These are phyloP conservation scores for Veloboletus limbatus DNA, from an alignment of 1,284 basidiomycete genomes.

Conservation along the genomic window DNA sequence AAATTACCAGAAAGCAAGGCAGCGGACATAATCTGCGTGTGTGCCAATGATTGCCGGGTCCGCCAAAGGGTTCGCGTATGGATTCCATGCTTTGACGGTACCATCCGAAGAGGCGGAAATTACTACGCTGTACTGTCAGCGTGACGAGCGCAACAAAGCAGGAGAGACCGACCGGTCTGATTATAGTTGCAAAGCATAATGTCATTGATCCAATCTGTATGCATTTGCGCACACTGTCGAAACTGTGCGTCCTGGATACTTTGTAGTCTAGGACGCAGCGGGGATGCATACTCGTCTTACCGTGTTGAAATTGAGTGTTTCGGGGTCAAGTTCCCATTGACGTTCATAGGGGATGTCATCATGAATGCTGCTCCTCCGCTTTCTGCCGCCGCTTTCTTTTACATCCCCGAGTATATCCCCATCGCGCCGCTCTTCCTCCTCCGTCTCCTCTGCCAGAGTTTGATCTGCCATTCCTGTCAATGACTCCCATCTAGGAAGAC, in stretches of 20 bases:
- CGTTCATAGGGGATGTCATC: conserved; percentile 61
- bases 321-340: conserved; percentile 74
- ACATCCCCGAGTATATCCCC: conserved; percentile 79
- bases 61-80: conserved; percentile 57
- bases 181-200: conserved; percentile 90
- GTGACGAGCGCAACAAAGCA: not conserved
- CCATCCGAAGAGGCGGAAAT: conserved; percentile 96
- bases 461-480: conserved; percentile 82
- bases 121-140: conserved; percentile 43
- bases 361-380: conserved; percentile 35
- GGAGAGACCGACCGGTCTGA: conserved; percentile 65
- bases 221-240: conserved; percentile 81
- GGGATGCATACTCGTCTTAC: conserved; percentile 39
- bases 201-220: conserved; percentile 97
- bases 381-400: conserved; percentile 37
- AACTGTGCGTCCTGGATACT: conserved; percentile 54
- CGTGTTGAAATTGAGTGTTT: conserved; percentile 42
- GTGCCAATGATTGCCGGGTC: conserved; percentile 78
- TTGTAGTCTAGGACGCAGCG: conserved; percentile 7
- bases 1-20: conserved; percentile 70
- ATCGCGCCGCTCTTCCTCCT: conserved; percentile 54
- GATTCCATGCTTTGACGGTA: conserved; percentile 92
- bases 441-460: conserved; percentile 55
- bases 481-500: conserved; percentile 60
- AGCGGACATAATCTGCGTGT: conserved; percentile 91